phyloP scores from a whole-genome alignment of 1,284 basidiomycete species.

The Phlebopus sp. region DNA sequence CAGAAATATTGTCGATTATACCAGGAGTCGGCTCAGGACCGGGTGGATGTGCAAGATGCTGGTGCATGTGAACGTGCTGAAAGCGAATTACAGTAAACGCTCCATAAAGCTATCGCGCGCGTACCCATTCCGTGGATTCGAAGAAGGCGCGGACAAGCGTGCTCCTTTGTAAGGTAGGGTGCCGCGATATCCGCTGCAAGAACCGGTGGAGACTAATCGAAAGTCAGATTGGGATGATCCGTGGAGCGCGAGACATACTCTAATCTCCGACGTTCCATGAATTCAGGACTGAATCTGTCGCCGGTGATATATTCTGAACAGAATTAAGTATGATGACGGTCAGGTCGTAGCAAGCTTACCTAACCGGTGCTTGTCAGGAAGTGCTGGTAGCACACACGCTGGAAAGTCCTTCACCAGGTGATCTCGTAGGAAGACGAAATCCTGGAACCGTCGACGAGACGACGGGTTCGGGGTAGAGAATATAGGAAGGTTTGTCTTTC shows the following conservation, averaged over 20 bases:
- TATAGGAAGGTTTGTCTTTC: conserved; percentile 76
- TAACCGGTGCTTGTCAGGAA: conserved; percentile 95
- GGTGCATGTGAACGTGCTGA: conserved; percentile 94
- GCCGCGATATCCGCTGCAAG: conserved; percentile 84
- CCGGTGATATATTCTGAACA: conserved; percentile 91
- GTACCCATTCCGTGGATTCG: conserved; percentile 96
- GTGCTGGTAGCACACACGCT: conserved; percentile 92
- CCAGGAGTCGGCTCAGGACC: conserved; percentile 74
- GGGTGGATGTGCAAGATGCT: conserved; percentile 86
- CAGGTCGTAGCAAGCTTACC: conserved; percentile 51
- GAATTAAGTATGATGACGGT: conserved; percentile 6
- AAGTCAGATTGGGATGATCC: conserved; percentile 13
- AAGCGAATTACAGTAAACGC: conserved; percentile 9
- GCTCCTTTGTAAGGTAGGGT: conserved; percentile 93
- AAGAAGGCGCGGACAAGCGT: conserved; percentile 90
- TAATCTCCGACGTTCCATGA: conserved; percentile 87
- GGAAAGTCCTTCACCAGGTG: conserved; percentile 91
- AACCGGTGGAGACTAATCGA: conserved; percentile 83
- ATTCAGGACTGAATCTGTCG: conserved; percentile 94
- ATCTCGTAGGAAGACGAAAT: conserved; percentile 93
- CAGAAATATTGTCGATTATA: conserved; percentile 92
- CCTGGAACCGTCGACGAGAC: conserved; percentile 88
- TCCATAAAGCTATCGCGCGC: conserved; percentile 1
- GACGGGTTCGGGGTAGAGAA: conserved; percentile 75
- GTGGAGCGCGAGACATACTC: conserved; percentile 55